These are phyloP conservation scores for Clarkia xantiana DNA, from an alignment of 345 rosid species.

Conservation along the genomic window DNA sequence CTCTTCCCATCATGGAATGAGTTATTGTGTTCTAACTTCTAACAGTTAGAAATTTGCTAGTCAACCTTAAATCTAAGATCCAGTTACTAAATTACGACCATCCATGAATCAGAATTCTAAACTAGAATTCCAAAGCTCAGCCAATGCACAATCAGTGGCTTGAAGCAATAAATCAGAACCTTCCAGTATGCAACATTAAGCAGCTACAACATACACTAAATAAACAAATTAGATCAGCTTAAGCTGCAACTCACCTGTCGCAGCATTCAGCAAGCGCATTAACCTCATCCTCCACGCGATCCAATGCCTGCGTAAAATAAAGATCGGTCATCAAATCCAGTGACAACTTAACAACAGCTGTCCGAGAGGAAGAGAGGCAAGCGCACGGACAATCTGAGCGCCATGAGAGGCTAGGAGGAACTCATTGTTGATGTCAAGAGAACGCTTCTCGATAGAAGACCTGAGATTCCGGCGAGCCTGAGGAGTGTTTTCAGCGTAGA, in stretches of 20 bases:
- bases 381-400: conserved; percentile 38
- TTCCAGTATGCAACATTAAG: no score
- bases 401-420: conserved; percentile 65
- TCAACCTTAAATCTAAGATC: no score
- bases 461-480: conserved; percentile 90
- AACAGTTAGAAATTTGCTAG: no score
- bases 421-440: conserved; percentile 67
- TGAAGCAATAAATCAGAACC: no score
- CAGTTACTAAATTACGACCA: no score
- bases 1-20: no score
- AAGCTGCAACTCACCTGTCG: conserved; percentile 34
- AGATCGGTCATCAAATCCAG: neutral
- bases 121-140: no score
- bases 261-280: conserved; percentile 83
- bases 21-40: no score
- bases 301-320: conserved; percentile 39
- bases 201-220: no score
- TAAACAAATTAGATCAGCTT: neutral
- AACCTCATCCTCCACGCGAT: conserved; percentile 91
- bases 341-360: neutral
- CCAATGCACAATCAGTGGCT: no score
- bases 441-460: conserved; percentile 93
- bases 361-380: neutral
- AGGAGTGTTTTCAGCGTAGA: conserved; percentile 73
- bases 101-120: no score